Conservation (phyloP, 2,329 filamentous ascomycete genomes). For the Fusarium decemcellulare region DNA sequence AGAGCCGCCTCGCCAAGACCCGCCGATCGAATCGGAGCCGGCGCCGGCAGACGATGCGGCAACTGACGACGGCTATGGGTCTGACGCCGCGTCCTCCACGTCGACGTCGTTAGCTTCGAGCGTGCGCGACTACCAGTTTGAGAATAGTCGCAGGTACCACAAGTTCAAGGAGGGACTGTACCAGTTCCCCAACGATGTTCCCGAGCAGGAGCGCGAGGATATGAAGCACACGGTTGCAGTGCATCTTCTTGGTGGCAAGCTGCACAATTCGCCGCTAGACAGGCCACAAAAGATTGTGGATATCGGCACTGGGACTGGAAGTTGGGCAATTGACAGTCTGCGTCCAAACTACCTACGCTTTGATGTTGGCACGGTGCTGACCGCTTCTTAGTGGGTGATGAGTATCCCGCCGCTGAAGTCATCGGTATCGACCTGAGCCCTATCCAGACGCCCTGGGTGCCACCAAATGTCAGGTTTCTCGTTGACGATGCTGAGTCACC, state of each 20-base stretch:
- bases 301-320: conserved; percentile 53
- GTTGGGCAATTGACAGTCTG: conserved; percentile 63
- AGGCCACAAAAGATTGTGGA: conserved; percentile 56
- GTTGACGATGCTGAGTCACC: conserved; percentile 54
- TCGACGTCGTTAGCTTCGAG: conserved; percentile 46
- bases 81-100: conserved; percentile 12
- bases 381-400: conserved; percentile 50
- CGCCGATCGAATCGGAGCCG: conserved; percentile 27
- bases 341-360: neutral
- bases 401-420: conserved; percentile 56
- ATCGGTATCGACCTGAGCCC: conserved; percentile 57
- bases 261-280: conserved; percentile 60
- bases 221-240: conserved; percentile 59
- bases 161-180: conserved; percentile 57
- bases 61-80: conserved; percentile 36
- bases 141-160: conserved; percentile 60
- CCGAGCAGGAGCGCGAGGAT: conserved; percentile 60
- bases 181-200: conserved; percentile 59
- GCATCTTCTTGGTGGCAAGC: conserved; percentile 51
- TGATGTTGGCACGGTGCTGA: neutral
- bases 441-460: conserved; percentile 57
- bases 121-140: conserved; percentile 57
- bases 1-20: conserved; percentile 20
- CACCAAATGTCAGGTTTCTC: conserved; percentile 57
- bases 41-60: conserved; percentile 8